Conservation (phyloP, 2,329 filamentous ascomycete genomes). For the Neobulgaria alba region DNA sequence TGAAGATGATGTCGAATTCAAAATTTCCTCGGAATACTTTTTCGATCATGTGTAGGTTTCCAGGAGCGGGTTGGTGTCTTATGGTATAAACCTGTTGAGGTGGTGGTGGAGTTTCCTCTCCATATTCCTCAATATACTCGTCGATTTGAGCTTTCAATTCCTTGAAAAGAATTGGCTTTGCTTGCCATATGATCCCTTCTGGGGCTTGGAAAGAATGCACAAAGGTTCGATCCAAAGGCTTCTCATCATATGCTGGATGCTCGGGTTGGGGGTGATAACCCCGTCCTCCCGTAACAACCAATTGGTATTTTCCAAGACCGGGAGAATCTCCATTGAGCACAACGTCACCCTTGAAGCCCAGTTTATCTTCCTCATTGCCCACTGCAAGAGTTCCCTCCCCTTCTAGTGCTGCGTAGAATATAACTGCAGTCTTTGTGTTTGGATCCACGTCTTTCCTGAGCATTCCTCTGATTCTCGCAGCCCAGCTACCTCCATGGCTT, state of each 20-base stretch:
- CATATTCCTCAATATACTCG: conserved; percentile 47
- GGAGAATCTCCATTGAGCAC: conserved; percentile 60
- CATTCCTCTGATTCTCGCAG: conserved; percentile 73
- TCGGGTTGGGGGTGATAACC: conserved; percentile 51
- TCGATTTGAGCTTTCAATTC: conserved; percentile 58
- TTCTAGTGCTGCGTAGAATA: conserved; percentile 79
- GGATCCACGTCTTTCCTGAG: conserved; percentile 59
- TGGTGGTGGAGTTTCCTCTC: conserved; percentile 61
- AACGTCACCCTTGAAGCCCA: conserved; percentile 53
- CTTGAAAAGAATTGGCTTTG: conserved; percentile 59
- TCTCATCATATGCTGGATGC: conserved; percentile 58
- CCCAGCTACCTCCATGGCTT: conserved; percentile 83
- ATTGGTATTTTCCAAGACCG: conserved; percentile 69
- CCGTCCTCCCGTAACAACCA: conserved; percentile 66
- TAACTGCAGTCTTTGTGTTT: conserved; percentile 64
- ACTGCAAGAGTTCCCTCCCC: conserved; percentile 60
- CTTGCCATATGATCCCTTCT: conserved; percentile 71
- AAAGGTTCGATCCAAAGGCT: conserved; percentile 67
- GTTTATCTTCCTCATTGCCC: conserved; percentile 41
- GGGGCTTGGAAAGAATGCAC: conserved; percentile 64
- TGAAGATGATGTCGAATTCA: conserved; percentile 88
- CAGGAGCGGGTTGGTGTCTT: conserved; percentile 54
- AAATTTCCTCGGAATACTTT: conserved; percentile 87
- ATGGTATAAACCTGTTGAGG: conserved; percentile 82
- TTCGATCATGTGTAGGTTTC: conserved; percentile 82